Conservation (phyloP, 441 rosid species). For the Corymbia calophylla region DNA sequence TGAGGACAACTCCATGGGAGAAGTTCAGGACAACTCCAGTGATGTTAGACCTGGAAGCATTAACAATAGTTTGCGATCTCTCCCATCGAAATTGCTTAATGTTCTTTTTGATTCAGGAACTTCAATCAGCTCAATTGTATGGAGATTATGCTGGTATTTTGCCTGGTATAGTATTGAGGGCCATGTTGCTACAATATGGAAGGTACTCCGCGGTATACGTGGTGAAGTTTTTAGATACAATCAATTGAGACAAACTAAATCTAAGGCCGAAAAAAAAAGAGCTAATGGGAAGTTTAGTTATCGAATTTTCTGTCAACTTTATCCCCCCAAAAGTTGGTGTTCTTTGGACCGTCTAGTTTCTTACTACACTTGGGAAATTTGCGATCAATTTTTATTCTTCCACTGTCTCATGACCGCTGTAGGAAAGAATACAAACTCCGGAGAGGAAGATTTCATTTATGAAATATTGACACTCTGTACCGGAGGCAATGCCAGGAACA, state of each 20-base stretch:
- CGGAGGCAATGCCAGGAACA: too few relatives aligned
- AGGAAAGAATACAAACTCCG: too few relatives aligned
- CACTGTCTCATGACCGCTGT: too few relatives aligned
- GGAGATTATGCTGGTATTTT: too few relatives aligned
- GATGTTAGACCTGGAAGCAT: not conserved
- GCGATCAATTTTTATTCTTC: not conserved
- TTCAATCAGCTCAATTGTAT: not conserved
- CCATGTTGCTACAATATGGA: not conserved
- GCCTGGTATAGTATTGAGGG: not conserved
- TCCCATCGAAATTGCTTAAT: not conserved
- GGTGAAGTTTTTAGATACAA: not conserved
- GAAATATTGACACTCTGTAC: not conserved
- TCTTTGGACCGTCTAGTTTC: not conserved
- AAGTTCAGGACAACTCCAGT: too few relatives aligned
- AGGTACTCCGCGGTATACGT: not conserved
- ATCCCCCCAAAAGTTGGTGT: not conserved
- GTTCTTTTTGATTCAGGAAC: too few relatives aligned
- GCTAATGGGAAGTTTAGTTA: not conserved
- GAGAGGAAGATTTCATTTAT: too few relatives aligned
- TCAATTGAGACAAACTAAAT: not conserved
- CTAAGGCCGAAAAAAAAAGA: not conserved
- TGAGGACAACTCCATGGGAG: too few relatives aligned
- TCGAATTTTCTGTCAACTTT: not conserved
- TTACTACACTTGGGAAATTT: not conserved
- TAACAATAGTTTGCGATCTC: not conserved